Conservation (phyloP, 2,329 filamentous ascomycete species). For the Paramyrothecium roridum region DNA sequence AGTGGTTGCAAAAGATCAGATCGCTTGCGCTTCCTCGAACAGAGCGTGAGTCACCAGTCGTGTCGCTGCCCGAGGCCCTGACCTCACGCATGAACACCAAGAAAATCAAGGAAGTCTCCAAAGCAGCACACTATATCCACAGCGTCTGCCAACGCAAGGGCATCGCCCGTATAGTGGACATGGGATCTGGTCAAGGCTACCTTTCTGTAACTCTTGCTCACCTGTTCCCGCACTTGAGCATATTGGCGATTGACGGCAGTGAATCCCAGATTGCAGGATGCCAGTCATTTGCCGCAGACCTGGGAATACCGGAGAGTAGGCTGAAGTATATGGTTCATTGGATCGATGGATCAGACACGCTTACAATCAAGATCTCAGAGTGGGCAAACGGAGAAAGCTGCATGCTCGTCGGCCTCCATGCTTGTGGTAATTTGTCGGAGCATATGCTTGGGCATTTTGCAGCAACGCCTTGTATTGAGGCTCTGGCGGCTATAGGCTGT, state of each 20-base stretch:
- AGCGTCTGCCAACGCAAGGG: constrained; percentile 14
- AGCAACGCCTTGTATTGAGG: constrained; percentile 12
- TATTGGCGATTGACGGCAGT: constrained; percentile 28
- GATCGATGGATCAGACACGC: constrained; percentile 19
- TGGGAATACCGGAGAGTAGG: constrained; percentile 15
- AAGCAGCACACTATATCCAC: constrained; percentile 20
- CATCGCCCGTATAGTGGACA: constrained; percentile 21
- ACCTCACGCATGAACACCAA: constrained; percentile 24
- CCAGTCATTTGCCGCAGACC: constrained; percentile 13
- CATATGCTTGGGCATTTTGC: constrained; percentile 27
- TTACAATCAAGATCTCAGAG: constrained; percentile 16
- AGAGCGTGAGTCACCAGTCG: constrained; percentile 10
- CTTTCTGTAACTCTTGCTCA: constrained; percentile 23
- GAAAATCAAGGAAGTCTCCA: constrained; percentile 24
- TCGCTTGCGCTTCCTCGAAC: constrained; percentile 18
- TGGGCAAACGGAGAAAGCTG: constrained; percentile 23
- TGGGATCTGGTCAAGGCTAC: constrained; percentile 25
- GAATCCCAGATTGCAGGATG: constrained; percentile 23
- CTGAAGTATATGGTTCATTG: constrained; percentile 20
- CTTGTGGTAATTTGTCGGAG: constrained; percentile 28
- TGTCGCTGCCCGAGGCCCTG: constrained; percentile 16
- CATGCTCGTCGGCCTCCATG: constrained; percentile 28
- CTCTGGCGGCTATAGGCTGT: constrained; percentile 24
- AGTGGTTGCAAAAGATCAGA: constrained; percentile 17
- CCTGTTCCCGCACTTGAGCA: constrained; percentile 19